Evolutionary conservation across 2,329 filamentous ascomycete genomes (phyloP).

Genomic region (Sporothrix luriei): DNA sequence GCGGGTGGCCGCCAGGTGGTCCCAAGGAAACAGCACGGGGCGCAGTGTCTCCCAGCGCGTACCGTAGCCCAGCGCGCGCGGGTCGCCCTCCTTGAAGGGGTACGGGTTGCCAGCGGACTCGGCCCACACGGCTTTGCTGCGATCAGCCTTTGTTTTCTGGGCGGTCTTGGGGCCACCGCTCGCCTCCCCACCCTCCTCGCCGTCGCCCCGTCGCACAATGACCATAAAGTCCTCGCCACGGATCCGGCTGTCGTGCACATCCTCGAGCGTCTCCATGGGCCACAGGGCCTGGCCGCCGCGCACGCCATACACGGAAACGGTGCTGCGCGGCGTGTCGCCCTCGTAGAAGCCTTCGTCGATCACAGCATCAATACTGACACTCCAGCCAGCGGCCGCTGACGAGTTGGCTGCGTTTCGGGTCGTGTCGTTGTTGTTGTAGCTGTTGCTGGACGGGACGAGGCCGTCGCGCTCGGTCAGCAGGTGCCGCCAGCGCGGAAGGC

Average conservation of each 20-base stretch:
- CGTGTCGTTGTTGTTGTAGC: not conserved
- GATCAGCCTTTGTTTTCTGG: not conserved
- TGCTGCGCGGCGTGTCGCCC: slow-evolving; percentile 46
- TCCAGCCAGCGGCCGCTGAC: slow-evolving; percentile 8
- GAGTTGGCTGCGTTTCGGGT: not conserved
- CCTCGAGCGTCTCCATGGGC: slow-evolving; percentile 42
- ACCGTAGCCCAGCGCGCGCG: slow-evolving; percentile 35
- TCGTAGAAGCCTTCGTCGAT: slow-evolving; percentile 33
- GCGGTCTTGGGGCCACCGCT: not conserved
- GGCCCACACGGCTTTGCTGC: slow-evolving; percentile 19
- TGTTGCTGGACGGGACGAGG: slow-evolving; percentile 1
- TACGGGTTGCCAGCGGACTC: slow-evolving; percentile 27
- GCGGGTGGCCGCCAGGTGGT: slow-evolving; percentile 32
- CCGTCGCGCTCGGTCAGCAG: slow-evolving; percentile 34
- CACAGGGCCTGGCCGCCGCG: slow-evolving; percentile 54
- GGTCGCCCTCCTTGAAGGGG: slow-evolving; percentile 33
- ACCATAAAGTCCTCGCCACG: slow-evolving; percentile 36
- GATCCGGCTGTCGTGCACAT: slow-evolving; percentile 34
- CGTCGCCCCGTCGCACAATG: slow-evolving; percentile 32
- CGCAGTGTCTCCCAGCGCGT: slow-evolving; percentile 35
- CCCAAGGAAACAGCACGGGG: slow-evolving; percentile 36
- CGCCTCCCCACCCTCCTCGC: not conserved
- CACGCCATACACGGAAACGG: slow-evolving; percentile 57
- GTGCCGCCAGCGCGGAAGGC: slow-evolving; percentile 35
- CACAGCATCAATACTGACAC: slow-evolving; percentile 30